Evolutionary conservation across 2,329 filamentous ascomycete species (phyloP), one percentile per base, ranked within the genome.

Genomic region (Helminthosporium solani): DNA sequence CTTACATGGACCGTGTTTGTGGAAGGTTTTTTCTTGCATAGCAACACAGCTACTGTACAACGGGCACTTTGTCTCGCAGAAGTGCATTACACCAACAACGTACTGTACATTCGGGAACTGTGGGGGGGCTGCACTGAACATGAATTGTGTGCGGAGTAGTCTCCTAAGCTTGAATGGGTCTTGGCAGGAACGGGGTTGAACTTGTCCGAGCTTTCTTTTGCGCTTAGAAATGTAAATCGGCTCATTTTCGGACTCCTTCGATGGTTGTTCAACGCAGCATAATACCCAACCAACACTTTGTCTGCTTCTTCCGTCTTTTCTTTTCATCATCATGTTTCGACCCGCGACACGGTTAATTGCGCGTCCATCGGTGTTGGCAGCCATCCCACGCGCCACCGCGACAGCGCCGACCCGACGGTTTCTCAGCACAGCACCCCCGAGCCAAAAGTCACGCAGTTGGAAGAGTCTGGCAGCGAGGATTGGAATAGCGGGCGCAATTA

Each of bases 401-500:
- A 12, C 25, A 12, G 28, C 35, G 46, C 64, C 65, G 28, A 52
- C 66, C 18, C 66, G 70, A 55, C 74, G 80, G 70, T 80, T 77
- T 64, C 71, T 83, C 61, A 84, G 76, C 74, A 81, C 78, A 56
- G 75, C 75, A 52, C 74, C 78, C 44, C 75, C 86, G 3, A 77
- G 82, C 55, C 75, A 82, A 64, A 88, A 84, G 74, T 83, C 83
- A 61, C 77, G 89, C 68, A 87, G 84, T 67, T 96, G 89, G 88
- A 95, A 91, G 79, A 86, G 84, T 69, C 78, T 84, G 41, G 79
- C 78, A 3, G 68, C 82, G 61, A 81, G 92, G 75, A 86, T 90
- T 82, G 88, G 84, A 55, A 67, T 94, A 45, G 91, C 89, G 0
- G 78, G 77, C 48, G 89, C 80, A 16, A 84, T 86, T 36, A 75